phyloP scores from a whole-genome alignment of 495 filamentous ascomycete species.

The Neurospora sp. region DNA sequence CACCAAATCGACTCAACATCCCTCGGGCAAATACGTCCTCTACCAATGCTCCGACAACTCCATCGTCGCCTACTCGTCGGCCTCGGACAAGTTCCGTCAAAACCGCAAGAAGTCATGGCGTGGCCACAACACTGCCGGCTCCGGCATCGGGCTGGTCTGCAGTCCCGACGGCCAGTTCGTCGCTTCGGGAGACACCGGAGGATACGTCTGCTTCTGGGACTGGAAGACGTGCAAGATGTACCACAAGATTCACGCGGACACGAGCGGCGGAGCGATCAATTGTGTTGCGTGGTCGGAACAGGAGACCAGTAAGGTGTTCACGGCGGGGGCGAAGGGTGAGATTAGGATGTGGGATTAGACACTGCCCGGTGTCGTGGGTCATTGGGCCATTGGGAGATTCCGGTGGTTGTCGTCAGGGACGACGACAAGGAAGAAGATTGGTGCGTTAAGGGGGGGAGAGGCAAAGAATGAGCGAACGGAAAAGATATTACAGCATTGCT shows the following conservation, averaged over 20 bases:
- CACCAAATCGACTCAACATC: constrained; percentile 70
- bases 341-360: constrained; percentile 92
- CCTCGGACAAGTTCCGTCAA: constrained; percentile 83
- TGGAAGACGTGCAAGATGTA: constrained; percentile 99
- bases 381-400: too few species aligned
- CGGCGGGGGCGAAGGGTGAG: constrained; percentile 76
- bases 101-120: constrained; percentile 95
- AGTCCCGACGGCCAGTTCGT: constrained; percentile 88
- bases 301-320: constrained; percentile 88
- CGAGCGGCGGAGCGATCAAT: constrained; percentile 63
- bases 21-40: constrained; percentile 82
- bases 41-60: constrained; percentile 93
- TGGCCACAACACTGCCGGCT: constrained; percentile 91
- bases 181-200: constrained; percentile 69
- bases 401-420: too few species aligned
- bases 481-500: not conserved
- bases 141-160: constrained; percentile 80
- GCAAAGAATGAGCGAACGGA: not conserved
- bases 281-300: constrained; percentile 88
- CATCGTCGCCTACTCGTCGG: constrained; percentile 84
- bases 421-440: not conserved
- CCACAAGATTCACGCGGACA: constrained; percentile 72
- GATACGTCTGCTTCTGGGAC: constrained; percentile 94
- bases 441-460: not conserved
- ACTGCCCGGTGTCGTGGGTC: not conserved